Conservation (phyloP, 768 basidiomycete genomes). For the Lentinula sp. region DNA sequence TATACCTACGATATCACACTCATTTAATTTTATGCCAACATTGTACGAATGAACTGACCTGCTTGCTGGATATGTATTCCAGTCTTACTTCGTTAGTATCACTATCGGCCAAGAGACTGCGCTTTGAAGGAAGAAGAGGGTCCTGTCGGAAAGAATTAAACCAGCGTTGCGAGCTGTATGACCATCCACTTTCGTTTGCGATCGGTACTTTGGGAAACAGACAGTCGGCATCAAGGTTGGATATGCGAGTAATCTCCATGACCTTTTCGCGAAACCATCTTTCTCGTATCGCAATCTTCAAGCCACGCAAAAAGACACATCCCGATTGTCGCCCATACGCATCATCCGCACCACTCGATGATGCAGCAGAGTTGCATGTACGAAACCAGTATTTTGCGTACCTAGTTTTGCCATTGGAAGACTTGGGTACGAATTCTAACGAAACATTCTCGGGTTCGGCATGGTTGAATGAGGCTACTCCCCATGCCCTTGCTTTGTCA, state of each 20-base stretch:
- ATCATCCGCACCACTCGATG: background rate
- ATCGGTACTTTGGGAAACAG: background rate
- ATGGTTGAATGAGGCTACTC: background rate
- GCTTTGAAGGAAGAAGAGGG: too few relatives aligned
- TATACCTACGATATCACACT: too few relatives aligned
- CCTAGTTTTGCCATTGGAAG: background rate
- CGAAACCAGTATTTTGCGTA: background rate
- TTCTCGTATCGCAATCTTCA: background rate
- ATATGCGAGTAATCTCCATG: background rate
- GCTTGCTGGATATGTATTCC: too few relatives aligned
- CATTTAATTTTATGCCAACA: too few relatives aligned
- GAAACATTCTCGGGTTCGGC: background rate
- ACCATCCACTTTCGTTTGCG: too few relatives aligned
- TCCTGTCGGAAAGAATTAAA: too few relatives aligned
- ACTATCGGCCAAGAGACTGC: too few relatives aligned
- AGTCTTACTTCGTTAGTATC: too few relatives aligned
- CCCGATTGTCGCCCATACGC: background rate
- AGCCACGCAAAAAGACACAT: constrained; percentile 2
- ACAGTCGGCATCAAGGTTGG: background rate
- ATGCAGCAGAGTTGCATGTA: background rate
- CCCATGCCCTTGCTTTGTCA: background rate
- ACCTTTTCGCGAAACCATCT: background rate
- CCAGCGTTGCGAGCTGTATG: too few relatives aligned
- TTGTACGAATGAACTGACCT: too few relatives aligned
- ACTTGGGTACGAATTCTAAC: background rate